A percentile compares a stretch with the other conserved stretches of the same genome.
Evolutionary conservation across 371 early-diverging fungal genomes (phyloP).

Genomic region (Rhizopus sp.): DNA sequence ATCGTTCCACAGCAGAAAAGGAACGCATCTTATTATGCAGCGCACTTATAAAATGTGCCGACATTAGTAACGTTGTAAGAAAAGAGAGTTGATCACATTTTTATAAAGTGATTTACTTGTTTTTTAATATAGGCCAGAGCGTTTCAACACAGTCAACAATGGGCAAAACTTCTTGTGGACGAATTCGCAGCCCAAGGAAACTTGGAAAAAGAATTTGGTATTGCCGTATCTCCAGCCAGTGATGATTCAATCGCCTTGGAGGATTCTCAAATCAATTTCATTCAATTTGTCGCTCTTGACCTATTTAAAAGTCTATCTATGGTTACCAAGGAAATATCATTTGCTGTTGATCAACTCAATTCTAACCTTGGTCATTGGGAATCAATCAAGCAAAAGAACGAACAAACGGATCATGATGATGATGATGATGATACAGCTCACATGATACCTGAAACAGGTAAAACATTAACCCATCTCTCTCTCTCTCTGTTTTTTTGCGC

Average conservation of each 20-base stretch:
- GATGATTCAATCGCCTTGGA: slow-evolving; percentile 56
- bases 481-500: neutral
- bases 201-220: slow-evolving; percentile 60
- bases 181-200: slow-evolving; percentile 71
- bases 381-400: slow-evolving; percentile 7
- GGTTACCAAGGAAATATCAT: slow-evolving; percentile 37
- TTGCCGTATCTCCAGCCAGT: slow-evolving; percentile 55
- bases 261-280: slow-evolving; percentile 72
- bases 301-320: slow-evolving; percentile 57
- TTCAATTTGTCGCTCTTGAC: slow-evolving; percentile 67
- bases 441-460: slow-evolving; percentile 7
- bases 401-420: slow-evolving; percentile 7
- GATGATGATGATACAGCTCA: neutral
- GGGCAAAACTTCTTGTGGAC: slow-evolving; percentile 60
- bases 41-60: slow-evolving; percentile 82
- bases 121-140: slow-evolving; percentile 46
- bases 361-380: slow-evolving; percentile 45
- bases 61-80: slow-evolving; percentile 74
- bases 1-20: slow-evolving; percentile 28
- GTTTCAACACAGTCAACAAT: slow-evolving; percentile 52
- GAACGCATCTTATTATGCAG: slow-evolving; percentile 61
- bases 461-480: neutral
- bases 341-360: slow-evolving; percentile 44
- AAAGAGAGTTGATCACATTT: neutral
- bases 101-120: neutral